Evolutionary conservation across 208 protist species (phyloP).

Genomic region (Kentomonas sorsogonicus): DNA sequence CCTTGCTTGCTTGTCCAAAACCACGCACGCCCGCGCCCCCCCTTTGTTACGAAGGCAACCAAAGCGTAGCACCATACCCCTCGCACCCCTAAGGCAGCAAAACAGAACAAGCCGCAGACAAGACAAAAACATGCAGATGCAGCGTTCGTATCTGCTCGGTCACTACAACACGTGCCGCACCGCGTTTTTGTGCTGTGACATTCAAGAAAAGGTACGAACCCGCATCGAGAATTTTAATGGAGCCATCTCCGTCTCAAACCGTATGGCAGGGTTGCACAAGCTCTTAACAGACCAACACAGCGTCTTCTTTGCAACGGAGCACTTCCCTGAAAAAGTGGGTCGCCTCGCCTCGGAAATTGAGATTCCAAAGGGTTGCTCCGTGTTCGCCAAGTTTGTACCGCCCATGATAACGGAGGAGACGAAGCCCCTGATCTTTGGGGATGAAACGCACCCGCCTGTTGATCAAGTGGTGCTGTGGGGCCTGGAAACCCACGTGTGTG

Average conservation of each 20-base stretch:
- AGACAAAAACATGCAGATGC: too few species aligned
- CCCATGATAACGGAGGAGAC: conserved; percentile 47
- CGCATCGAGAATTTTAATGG: conserved; percentile 35
- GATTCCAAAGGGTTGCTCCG: conserved; percentile 24
- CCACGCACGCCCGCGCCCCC: too few species aligned
- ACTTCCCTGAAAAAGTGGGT: conserved; percentile 40
- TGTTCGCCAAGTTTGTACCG: conserved; percentile 38
- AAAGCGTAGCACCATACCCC: too few species aligned
- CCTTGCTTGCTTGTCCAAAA: too few species aligned
- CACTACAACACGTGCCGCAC: conserved; percentile 28
- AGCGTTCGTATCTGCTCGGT: conserved; percentile 4
- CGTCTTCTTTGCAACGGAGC: conserved; percentile 48
- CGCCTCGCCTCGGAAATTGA: conserved; percentile 24
- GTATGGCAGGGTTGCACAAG: conserved; percentile 27
- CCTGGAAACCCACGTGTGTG: conserved; percentile 65
- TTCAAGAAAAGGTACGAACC: conserved; percentile 38
- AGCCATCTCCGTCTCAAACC: conserved; percentile 45
- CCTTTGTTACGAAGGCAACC: too few species aligned
- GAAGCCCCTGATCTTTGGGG: conserved; percentile 23
- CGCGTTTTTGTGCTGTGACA: conserved; percentile 64
- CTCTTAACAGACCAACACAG: conserved; percentile 20
- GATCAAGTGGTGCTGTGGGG: conserved; percentile 71
- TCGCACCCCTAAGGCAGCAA: too few species aligned
- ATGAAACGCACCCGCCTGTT: conserved; percentile 43
- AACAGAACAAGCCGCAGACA: too few species aligned